phyloP scores from a whole-genome alignment of 2,329 filamentous ascomycete genomes.

The Ophiostoma ulmi region DNA sequence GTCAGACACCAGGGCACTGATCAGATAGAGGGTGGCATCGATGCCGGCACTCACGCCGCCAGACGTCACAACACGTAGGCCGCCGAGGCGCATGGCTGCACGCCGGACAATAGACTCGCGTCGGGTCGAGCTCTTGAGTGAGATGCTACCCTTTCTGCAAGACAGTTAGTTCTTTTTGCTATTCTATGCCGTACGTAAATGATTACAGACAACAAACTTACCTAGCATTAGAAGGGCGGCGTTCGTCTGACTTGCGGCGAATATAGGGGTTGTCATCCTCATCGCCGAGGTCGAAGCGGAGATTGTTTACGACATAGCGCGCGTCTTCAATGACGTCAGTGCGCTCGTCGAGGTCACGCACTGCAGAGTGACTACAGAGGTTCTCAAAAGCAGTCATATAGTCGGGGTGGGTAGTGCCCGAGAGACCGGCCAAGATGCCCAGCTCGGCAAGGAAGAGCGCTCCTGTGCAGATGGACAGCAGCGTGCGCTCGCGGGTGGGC shows the following conservation, averaged over 20 bases:
- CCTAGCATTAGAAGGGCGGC: slow-evolving; percentile 57
- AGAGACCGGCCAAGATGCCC: slow-evolving; percentile 71
- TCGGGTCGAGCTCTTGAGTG: slow-evolving; percentile 68
- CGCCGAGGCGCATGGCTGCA: slow-evolving; percentile 66
- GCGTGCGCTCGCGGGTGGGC: slow-evolving; percentile 71
- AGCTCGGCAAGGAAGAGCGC: slow-evolving; percentile 70
- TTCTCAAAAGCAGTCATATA: slow-evolving; percentile 76
- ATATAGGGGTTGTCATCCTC: slow-evolving; percentile 81
- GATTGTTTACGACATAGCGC: slow-evolving; percentile 86
- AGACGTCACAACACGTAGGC: slow-evolving; percentile 69
- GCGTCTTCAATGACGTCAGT: slow-evolving; percentile 77
- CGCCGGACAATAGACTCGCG: slow-evolving; percentile 77
- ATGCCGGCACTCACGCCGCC: slow-evolving; percentile 75
- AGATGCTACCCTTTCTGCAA: slow-evolving; percentile 73
- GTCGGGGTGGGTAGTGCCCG: slow-evolving; percentile 78
- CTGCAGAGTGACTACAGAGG: slow-evolving; percentile 68
- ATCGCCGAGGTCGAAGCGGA: slow-evolving; percentile 77
- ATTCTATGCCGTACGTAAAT: no score
- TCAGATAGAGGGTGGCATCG: slow-evolving; percentile 78
- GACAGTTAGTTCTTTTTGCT: background rate
- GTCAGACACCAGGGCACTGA: slow-evolving; percentile 74
- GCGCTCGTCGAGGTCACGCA: slow-evolving; percentile 65
- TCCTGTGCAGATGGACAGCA: slow-evolving; percentile 75
- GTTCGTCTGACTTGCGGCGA: slow-evolving; percentile 64
- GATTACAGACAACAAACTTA: slow-evolving; percentile 33